phyloP scores from a whole-genome alignment of 768 basidiomycete genomes.

The Termitomyces sp. region DNA sequence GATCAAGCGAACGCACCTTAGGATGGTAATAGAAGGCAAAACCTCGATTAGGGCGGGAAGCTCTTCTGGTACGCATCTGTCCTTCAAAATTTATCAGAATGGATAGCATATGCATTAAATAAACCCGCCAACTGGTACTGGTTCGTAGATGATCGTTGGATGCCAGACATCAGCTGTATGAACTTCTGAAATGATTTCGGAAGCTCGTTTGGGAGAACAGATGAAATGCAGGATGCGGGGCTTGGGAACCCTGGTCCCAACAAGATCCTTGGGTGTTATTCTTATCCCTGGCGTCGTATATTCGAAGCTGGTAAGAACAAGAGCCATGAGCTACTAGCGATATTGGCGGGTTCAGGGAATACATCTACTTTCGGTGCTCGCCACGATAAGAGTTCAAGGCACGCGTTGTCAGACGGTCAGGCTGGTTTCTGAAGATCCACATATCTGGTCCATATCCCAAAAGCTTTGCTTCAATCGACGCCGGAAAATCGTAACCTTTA shows the following conservation, averaged over 20 bases:
- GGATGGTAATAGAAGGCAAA: slow-evolving; percentile 56
- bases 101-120: not conserved
- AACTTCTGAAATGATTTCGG: slow-evolving; percentile 63
- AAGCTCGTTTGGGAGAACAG: slow-evolving; percentile 75
- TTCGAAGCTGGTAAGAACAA: slow-evolving; percentile 53
- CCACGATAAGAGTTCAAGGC: slow-evolving; percentile 75
- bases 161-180: slow-evolving; percentile 50
- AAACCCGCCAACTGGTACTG: slow-evolving; percentile 65
- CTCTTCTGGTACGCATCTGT: slow-evolving; percentile 77
- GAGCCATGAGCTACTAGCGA: not conserved
- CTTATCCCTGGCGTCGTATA: slow-evolving; percentile 73
- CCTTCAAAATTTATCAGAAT: slow-evolving; percentile 34
- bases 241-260: slow-evolving; percentile 44
- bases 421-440: slow-evolving; percentile 72
- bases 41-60: slow-evolving; percentile 61
- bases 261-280: slow-evolving; percentile 68
- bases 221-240: slow-evolving; percentile 73
- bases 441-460: slow-evolving; percentile 65
- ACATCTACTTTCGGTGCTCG: slow-evolving; percentile 60
- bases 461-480: slow-evolving; percentile 49
- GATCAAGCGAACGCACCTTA: slow-evolving; percentile 48
- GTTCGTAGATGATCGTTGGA: slow-evolving; percentile 76
- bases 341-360: not conserved
- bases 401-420: slow-evolving; percentile 56
- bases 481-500: slow-evolving; percentile 73